A percentile compares a stretch with the other conserved stretches of the same genome.
phyloP scores from a whole-genome alignment of 2,329 filamentous ascomycete species.

The Kalmusia sp. region DNA sequence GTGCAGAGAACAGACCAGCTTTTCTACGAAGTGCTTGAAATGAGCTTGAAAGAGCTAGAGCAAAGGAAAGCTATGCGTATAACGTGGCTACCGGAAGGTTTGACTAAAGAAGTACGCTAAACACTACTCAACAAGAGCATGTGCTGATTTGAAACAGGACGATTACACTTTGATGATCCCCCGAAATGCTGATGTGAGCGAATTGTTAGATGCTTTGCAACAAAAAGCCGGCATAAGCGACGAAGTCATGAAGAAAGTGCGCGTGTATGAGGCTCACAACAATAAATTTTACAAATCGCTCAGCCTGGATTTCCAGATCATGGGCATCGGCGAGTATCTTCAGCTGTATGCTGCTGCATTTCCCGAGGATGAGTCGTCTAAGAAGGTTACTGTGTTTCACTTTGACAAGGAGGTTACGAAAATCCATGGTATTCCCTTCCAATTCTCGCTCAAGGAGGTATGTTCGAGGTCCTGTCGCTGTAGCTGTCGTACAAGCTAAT shows the following conservation, averaged over 20 bases:
- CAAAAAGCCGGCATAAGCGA: conserved; percentile 83
- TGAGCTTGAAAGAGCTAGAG: conserved; percentile 90
- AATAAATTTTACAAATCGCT: conserved; percentile 87
- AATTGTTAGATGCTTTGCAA: conserved; percentile 76
- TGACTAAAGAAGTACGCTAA: conserved; percentile 79
- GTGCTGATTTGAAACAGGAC: conserved; percentile 63
- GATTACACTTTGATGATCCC: conserved; percentile 82
- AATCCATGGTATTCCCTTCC: conserved; percentile 88
- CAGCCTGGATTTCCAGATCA: conserved; percentile 72
- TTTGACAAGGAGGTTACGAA: conserved; percentile 90
- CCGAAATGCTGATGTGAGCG: conserved; percentile 81
- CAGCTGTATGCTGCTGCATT: conserved; percentile 81
- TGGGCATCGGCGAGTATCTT: conserved; percentile 85
- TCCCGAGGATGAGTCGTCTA: conserved; percentile 69
- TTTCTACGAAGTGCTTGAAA: conserved; percentile 92
- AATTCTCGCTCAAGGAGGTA: conserved; percentile 83
- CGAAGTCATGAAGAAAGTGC: conserved; percentile 75
- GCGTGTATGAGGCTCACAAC: conserved; percentile 82
- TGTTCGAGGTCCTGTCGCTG: neutral
- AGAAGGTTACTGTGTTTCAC: conserved; percentile 85
- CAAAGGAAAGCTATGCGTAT: conserved; percentile 89
- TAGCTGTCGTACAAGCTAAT: conserved; percentile 30
- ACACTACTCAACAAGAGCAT: neutral
- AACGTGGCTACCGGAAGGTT: conserved; percentile 85
- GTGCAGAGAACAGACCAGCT: conserved; percentile 78